phyloP scores from a whole-genome alignment of 108 stramenopile species.

The Nitzschia sp. region DNA sequence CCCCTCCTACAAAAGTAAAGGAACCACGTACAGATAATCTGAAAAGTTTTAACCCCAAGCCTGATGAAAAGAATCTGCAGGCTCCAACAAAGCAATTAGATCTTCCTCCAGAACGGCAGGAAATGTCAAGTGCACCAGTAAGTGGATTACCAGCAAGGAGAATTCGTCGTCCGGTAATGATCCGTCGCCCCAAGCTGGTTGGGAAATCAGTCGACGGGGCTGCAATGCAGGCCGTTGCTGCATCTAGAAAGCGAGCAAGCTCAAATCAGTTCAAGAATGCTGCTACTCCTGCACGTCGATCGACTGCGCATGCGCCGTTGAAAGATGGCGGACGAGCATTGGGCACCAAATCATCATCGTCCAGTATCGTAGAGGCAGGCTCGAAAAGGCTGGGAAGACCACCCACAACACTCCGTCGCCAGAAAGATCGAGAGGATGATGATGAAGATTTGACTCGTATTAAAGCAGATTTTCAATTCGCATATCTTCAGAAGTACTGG shows the following conservation, averaged over 20 bases:
- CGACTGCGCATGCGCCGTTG: neutral
- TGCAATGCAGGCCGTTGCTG: conserved; percentile 75
- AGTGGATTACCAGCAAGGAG: conserved; percentile 34
- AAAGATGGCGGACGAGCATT: neutral
- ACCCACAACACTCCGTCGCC: neutral
- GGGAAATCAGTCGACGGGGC: conserved; percentile 81
- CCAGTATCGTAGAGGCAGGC: neutral
- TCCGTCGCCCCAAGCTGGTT: conserved; percentile 71
- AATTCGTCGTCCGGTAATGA: conserved; percentile 55
- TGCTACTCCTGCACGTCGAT: conserved; percentile 1
- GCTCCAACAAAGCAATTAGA: neutral
- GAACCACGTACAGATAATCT: neutral
- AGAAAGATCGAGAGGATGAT: conserved; percentile 6
- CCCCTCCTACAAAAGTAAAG: conserved; percentile 2
- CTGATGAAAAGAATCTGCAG: neutral
- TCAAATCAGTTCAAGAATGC: conserved; percentile 40
- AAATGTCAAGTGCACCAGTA: neutral
- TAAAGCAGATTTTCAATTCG: conserved; percentile 9
- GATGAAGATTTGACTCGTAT: conserved; percentile 18
- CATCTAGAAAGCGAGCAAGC: conserved; percentile 52
- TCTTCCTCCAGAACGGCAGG: neutral
- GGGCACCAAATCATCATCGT: neutral
- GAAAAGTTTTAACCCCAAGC: no score
- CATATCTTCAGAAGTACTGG: conserved; percentile 2
- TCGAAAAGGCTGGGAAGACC: neutral